Conservation (phyloP, 495 filamentous ascomycete genomes). For the Zalerion maritima region DNA sequence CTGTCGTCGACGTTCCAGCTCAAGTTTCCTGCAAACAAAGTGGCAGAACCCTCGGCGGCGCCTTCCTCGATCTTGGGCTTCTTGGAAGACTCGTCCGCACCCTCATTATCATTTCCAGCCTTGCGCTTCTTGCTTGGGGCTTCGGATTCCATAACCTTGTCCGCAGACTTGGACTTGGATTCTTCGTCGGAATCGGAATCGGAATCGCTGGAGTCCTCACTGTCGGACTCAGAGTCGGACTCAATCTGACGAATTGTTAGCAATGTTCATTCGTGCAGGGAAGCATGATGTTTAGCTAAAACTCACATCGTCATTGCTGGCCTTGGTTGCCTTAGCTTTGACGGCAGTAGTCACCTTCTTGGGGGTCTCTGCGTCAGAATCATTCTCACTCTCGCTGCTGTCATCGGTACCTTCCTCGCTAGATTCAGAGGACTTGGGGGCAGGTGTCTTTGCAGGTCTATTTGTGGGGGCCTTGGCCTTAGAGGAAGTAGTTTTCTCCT, state of each 20-base stretch:
- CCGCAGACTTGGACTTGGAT: constrained; percentile 27
- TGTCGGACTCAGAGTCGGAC: constrained; percentile 28
- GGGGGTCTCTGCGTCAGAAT: constrained; percentile 19
- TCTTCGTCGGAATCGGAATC: constrained; percentile 23
- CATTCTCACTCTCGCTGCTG: constrained; percentile 9
- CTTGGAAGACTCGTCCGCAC: constrained; percentile 48
- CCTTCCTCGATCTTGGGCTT: constrained; percentile 62
- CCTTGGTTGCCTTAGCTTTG: constrained; percentile 6
- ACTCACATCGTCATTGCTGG: no score
- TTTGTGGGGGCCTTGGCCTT: constrained; percentile 23
- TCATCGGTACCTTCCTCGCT: constrained; percentile 10
- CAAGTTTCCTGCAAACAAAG: constrained; percentile 83
- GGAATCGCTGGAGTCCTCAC: constrained; percentile 23
- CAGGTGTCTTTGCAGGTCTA: constrained; percentile 9
- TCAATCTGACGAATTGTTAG: constrained; percentile 13
- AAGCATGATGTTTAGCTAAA: no score
- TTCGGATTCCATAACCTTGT: constrained; percentile 40
- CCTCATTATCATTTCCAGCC: constrained; percentile 58
- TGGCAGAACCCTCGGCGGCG: constrained; percentile 36
- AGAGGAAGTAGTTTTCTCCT: constrained; percentile 26
- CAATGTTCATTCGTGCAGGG: no score
- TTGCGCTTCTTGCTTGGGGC: constrained; percentile 75
- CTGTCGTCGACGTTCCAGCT: constrained; percentile 94
- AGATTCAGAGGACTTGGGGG: constrained; percentile 17
- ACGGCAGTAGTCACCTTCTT: constrained; percentile 16